Base-by-base conservation (phyloP, 176 grass and related monocot genomes). In the Leersia perrieri region DNA sequence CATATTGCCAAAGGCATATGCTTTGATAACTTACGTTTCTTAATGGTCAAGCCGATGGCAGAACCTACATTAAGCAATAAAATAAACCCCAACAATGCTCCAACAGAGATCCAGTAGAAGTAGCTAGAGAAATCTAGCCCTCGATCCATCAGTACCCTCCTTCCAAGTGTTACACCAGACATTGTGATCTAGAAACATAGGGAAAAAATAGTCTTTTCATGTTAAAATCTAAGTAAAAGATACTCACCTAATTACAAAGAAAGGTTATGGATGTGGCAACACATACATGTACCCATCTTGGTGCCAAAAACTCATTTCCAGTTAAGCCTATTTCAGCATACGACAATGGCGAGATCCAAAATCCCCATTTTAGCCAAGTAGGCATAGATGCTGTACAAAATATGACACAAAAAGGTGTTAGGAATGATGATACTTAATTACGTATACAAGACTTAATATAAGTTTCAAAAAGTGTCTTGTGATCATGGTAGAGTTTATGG, bases 281-380 rank as follows among this genome's bases (percentile, higher is more conserved):
- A 25, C 31, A 76, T 75, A 97, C 94, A 84, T 94, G 83, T 64
- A 94, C 79, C 91, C 94, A 97, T 94, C 94, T 90, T 60, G 84
- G 67, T 74, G 94, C 84, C 51, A 80, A 78, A 74, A 97, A 97
- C 86, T 97, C 94, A 77, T 97, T 97, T 72, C 88, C 71, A 63
- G 91, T 74, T 73, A 97, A 85, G 68, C 84, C 84, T 78, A 97
- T 91, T 71, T 97, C 94, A 70, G 84, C 76, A 23, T 94, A 94
- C 11, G 94, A 83, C 39, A 94, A 68, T 75, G 91, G 94, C 61
- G 94, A 93, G 58, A 94, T 33, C 94, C 94, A 94, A 88, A 94
- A 97, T 77, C 84, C 94, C 94, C 94, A 97, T 85, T 89, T 92
- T 33, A 94, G 75, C 94, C 94, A 97, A 65, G 42, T 78, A 77